These are phyloP conservation scores for Candida nanaspora DNA, from an alignment of 805 yeast genomes.

Conservation along the genomic window DNA sequence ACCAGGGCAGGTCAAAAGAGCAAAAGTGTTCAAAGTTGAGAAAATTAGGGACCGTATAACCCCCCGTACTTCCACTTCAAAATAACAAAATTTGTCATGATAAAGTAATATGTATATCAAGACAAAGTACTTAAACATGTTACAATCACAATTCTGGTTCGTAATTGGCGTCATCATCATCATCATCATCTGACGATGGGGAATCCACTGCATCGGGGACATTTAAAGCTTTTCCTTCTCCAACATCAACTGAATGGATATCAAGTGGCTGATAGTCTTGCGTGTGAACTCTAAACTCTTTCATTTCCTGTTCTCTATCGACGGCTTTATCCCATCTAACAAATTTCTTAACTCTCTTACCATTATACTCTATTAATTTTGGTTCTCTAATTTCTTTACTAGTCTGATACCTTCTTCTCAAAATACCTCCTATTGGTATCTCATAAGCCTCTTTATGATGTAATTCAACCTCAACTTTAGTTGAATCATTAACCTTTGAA, in stretches of 20 bases:
- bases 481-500: background rate
- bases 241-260: background rate
- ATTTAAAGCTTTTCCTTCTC: background rate
- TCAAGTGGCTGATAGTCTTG: background rate
- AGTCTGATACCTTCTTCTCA: background rate
- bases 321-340: background rate
- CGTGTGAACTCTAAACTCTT: background rate
- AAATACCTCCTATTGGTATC: background rate
- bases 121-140: too few species aligned
- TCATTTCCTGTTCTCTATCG: background rate
- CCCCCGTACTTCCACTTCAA: too few species aligned
- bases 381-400: background rate
- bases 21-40: too few species aligned
- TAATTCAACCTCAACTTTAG: background rate
- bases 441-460: background rate
- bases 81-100: too few species aligned
- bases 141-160: background rate
- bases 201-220: too few species aligned
- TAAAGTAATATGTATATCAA: too few species aligned
- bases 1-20: too few species aligned
- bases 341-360: background rate
- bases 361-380: background rate
- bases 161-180: background rate
- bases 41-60: too few species aligned
- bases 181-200: constrained; percentile 1